phyloP scores from a whole-genome alignment of 306 rosid species.

The Quercus suber region DNA sequence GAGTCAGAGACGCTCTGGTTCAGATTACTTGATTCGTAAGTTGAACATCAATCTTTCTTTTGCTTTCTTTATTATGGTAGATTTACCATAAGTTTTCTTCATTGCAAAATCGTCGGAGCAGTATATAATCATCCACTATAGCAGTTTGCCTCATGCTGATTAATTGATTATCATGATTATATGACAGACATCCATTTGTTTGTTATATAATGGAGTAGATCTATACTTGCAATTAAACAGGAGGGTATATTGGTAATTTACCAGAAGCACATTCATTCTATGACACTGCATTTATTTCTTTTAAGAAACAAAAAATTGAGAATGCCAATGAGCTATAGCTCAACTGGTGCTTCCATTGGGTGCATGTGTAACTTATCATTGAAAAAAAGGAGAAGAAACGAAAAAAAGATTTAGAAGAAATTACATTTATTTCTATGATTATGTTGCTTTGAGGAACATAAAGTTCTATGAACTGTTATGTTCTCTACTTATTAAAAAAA shows the following conservation, averaged over 20 bases:
- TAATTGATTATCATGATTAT: slow-evolving; percentile 5
- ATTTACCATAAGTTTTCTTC: slow-evolving; percentile 2
- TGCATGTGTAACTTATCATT: no score
- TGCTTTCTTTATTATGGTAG: slow-evolving; percentile 8
- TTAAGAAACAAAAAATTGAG: no score
- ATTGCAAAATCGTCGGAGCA: neutral
- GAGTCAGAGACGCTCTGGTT: slow-evolving; percentile 96
- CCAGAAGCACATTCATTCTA: neutral
- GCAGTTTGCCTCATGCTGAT: neutral
- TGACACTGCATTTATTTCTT: neutral
- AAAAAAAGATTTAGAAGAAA: neutral
- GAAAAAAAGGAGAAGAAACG: no score
- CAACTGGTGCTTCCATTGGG: no score
- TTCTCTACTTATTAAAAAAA: no score
- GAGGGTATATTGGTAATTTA: neutral
- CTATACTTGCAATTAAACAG: neutral
- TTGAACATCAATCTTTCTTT: slow-evolving; percentile 18
- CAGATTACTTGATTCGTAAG: slow-evolving; percentile 93
- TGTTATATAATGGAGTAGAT: neutral
- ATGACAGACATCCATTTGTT: neutral
- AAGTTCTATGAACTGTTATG: neutral
- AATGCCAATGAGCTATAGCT: no score
- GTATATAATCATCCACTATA: neutral
- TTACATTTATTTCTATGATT: neutral
- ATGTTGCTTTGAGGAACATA: neutral